Evolutionary conservation across 371 early-diverging fungal species (phyloP).

Genomic region (Neoconidiobolus thromboides): DNA sequence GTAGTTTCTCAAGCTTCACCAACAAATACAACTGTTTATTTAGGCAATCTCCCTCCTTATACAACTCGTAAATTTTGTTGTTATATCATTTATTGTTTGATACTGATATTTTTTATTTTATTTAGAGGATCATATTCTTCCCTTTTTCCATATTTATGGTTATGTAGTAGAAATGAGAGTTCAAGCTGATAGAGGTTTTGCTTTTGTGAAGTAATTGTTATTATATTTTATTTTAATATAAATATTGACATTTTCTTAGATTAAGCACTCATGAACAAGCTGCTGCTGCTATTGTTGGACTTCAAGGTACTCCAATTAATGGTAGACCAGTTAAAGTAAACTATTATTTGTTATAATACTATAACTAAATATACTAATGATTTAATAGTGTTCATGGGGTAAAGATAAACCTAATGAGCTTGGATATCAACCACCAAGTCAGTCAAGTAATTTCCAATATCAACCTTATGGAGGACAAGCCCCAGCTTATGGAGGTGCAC

Average conservation of each 20-base stretch:
- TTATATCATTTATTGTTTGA: not conserved
- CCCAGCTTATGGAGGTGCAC: too few species aligned
- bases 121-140: conserved; percentile 46
- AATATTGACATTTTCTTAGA: conserved; percentile 13
- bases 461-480: too few species aligned
- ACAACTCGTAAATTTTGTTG: conserved; percentile 30
- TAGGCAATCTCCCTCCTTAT: conserved; percentile 64
- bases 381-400: conserved; percentile 65
- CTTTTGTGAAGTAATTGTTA: conserved; percentile 50
- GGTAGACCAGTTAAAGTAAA: conserved; percentile 52
- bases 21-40: conserved; percentile 70
- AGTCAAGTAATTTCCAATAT: too few species aligned
- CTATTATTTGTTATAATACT: not conserved
- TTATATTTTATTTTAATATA: not conserved
- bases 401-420: conserved; percentile 30
- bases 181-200: conserved; percentile 80
- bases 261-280: conserved; percentile 80
- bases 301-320: conserved; percentile 47
- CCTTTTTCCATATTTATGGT: conserved; percentile 57
- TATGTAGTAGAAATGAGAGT: conserved; percentile 52
- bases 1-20: conserved; percentile 51
- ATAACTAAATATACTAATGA: conserved; percentile 1
- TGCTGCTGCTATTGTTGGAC: conserved; percentile 56
- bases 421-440: too few species aligned
- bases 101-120: not conserved